Base-by-base conservation (phyloP, 1,139 yeast species). In the Hanseniaspora sp. region DNA sequence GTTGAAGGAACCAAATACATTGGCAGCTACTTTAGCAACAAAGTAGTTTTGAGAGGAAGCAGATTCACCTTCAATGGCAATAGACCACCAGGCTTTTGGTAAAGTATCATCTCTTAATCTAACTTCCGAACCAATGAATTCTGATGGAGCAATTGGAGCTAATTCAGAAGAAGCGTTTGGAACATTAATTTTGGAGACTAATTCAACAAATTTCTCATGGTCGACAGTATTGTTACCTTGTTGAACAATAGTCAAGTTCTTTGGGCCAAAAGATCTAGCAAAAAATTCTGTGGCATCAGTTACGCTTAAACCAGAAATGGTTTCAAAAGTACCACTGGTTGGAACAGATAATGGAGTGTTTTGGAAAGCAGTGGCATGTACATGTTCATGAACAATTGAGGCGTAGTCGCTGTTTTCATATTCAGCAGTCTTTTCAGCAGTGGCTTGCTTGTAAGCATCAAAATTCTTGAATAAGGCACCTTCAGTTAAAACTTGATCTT, bases 71-170 rank as follows among this genome's bases (percentile, higher is more conserved):
- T 79, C 76, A 57, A 76, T 90, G 57, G 86, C 87, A 62, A 85
- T 74, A 57, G 88, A 72, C 62, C 83, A 74, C 75, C 83, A 82
- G 57, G 92, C 92, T 69, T 80, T 78, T 67, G 90, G 86, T 68
- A 82, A 69, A 62, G 88, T 84, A 71, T 85, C 95, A 67, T 85
- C 95, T 80, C 95, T 83, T 75, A 83, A 73, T 77, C 88, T 81
- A 61, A 83, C 81, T 70, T 85, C 94, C 54, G 92, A 83, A 66
- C 95, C 95, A 69, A 84, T 76, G 78, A 83, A 84, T 46, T 79
- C 67, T 57, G 83, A 78, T 51, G 60, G 59, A 61, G 62, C 61
- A 57, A 66, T 60, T 57, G 79, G 74, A 60, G 73, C 71, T 56
- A 68, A 67, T 46, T 74, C 72, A 61, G 83, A 81, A 67, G 78